Base-by-base conservation (phyloP, 805 yeast genomes). In the Candida krabiensis region DNA sequence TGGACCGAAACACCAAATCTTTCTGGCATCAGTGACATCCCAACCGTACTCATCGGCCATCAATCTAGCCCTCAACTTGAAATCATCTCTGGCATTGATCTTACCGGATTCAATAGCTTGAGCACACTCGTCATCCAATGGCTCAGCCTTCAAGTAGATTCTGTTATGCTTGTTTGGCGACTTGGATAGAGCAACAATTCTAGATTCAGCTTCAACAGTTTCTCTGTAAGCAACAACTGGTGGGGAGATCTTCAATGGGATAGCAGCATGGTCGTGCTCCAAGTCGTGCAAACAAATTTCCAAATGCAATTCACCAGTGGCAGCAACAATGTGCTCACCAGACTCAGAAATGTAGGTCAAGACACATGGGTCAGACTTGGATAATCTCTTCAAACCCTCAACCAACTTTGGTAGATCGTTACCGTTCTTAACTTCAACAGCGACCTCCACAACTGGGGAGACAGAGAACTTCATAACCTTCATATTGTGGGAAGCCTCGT, bases 1-100 rank as follows among this genome's bases (percentile, higher is more conserved):
- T 70, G 99, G 98, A 79, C 99, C 99, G 89, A 91, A 91, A 86
- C 96, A 88, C 99, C 99, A 91, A 69, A 91, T 93, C 93, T 93
- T 91, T 86, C 99, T 90, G 76, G 97, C 99, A 69, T 91, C 99
- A 61, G 96, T 82, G 70, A 93, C 97, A 70, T 91, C 98, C 99
- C 99, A 91, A 61, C 91, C 96, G 84, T 73, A 93, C 71, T 93
- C 96, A 71, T 91, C 98, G 69, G 98, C 98, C 81, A 91, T 79
- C 69, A 87, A 64, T 84, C 98, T 90, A 62, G 98, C 99, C 82
- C 99, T 90, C 63, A 87, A 86, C 83, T 91, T 91, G 87, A 91
- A 80, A 79, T 91, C 99, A 66, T 91, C 98, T 76, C 91, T 84
- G 70, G 98, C 86, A 75, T 80, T 77, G 69, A 91, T 77, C 71